Evolutionary conservation across 768 basidiomycete genomes (phyloP).

Genomic region (Lactarius hengduanensis): DNA sequence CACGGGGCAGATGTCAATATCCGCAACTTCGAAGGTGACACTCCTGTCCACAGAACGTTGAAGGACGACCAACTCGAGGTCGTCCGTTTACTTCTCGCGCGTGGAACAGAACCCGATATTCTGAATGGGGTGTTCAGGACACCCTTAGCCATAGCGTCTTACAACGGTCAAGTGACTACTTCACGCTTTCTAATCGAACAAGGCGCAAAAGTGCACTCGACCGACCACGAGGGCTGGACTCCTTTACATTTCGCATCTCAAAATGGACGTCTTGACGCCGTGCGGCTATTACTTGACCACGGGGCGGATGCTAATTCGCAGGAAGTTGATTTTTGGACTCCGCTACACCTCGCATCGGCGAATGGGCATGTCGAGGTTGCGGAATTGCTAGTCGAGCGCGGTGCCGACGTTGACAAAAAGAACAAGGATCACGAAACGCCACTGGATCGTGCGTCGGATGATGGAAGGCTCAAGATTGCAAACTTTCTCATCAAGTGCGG

Average conservation of each 20-base stretch:
- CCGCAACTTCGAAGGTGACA: too few species aligned
- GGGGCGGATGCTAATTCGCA: not conserved
- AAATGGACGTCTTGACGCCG: not conserved
- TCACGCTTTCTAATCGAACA: not conserved
- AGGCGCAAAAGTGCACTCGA: not conserved
- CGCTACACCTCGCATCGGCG: rapidly evolving
- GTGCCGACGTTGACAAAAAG: not conserved
- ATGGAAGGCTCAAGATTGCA: not conserved
- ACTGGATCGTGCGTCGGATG: not conserved
- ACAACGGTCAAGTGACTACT: not conserved
- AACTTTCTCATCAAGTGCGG: not conserved
- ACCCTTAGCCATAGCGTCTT: not conserved
- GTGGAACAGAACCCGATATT: not conserved
- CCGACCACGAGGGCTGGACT: not conserved
- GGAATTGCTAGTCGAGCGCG: not conserved
- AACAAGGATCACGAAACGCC: not conserved
- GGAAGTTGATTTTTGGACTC: not conserved
- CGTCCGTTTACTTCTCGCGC: not conserved
- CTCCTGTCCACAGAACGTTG: not conserved
- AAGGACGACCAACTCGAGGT: not conserved
- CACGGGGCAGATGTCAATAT: too few species aligned
- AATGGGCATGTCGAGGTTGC: not conserved
- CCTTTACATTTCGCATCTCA: not conserved
- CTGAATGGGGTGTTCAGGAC: not conserved
- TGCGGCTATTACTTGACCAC: not conserved